Conservation (phyloP, 306 rosid species). For the Dalbergia oliveri region DNA sequence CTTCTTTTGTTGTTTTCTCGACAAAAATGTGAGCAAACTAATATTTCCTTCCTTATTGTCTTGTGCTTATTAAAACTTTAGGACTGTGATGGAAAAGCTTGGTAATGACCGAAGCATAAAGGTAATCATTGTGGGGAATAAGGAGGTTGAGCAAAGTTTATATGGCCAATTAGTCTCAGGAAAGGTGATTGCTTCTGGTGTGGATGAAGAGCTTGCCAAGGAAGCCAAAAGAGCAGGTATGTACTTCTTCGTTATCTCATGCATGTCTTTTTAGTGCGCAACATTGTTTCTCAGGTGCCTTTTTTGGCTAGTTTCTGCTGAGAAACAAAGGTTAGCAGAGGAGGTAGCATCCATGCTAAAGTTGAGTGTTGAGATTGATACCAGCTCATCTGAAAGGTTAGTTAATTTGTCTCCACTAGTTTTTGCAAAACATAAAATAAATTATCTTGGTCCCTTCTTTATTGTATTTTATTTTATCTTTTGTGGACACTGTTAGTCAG, state of each 20-base stretch:
- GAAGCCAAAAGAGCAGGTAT: slow-evolving; percentile 87
- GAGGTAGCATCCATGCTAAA: slow-evolving; percentile 86
- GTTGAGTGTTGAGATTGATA: slow-evolving; percentile 83
- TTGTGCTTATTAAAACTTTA: slow-evolving; percentile 47
- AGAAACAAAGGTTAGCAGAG: slow-evolving; percentile 89
- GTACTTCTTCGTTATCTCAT: slow-evolving; percentile 44
- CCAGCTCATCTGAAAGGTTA: slow-evolving; percentile 79
- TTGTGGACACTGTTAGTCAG: neutral
- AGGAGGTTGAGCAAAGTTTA: slow-evolving; percentile 81
- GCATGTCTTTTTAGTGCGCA: slow-evolving; percentile 38
- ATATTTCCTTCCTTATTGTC: slow-evolving; percentile 37
- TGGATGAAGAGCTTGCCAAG: slow-evolving; percentile 78
- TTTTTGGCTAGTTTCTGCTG: slow-evolving; percentile 73
- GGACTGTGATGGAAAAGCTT: slow-evolving; percentile 79
- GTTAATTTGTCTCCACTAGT: slow-evolving; percentile 29
- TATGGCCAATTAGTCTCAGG: slow-evolving; percentile 67
- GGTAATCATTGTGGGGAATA: slow-evolving; percentile 71
- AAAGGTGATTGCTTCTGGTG: slow-evolving; percentile 63
- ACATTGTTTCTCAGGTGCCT: slow-evolving; percentile 47
- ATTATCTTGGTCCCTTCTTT: neutral
- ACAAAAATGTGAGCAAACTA: slow-evolving; percentile 39
- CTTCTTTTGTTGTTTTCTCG: neutral
- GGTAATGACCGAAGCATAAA: slow-evolving; percentile 72
- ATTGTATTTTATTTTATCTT: slow-evolving; percentile 3
- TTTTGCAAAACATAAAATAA: neutral